Percentiles rank a stretch among this genome's conserved stretches.
phyloP scores from a whole-genome alignment of 169 alveolate genomes.

The Plasmodium cynomolgi region DNA sequence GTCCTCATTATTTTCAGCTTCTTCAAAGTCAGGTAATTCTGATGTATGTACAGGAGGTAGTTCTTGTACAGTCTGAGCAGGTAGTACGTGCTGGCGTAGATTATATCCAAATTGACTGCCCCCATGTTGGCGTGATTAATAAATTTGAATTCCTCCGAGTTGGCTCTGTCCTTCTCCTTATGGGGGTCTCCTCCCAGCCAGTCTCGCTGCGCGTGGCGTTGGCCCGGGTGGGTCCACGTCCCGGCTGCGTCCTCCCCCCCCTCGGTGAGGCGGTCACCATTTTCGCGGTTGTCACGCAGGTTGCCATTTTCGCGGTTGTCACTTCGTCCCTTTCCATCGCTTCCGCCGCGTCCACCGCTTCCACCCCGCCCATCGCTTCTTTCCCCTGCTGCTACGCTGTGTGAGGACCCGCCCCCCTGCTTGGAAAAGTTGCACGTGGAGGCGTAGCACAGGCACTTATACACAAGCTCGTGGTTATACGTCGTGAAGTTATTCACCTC shows the following conservation, averaged over 20 bases:
- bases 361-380: neutral
- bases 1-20: slow-evolving; percentile 25
- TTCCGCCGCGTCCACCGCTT: neutral
- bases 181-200: neutral
- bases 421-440: slow-evolving; percentile 50
- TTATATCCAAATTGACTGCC: slow-evolving; percentile 27
- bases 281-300: neutral
- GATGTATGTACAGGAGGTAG: slow-evolving; percentile 45
- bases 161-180: neutral
- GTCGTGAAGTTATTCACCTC: slow-evolving; percentile 70
- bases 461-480: slow-evolving; percentile 35
- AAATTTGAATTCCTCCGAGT: slow-evolving; percentile 24
- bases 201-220: neutral
- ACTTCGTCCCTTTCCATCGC: neutral
- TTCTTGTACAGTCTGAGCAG: slow-evolving; percentile 40
- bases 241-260: neutral
- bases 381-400: neutral
- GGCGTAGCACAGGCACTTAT: slow-evolving; percentile 57
- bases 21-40: slow-evolving; percentile 34
- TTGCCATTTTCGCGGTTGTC: neutral
- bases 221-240: neutral
- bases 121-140: slow-evolving; percentile 39
- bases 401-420: neutral
- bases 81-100: slow-evolving; percentile 30
- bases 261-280: no score